phyloP scores from a whole-genome alignment of 2,329 filamentous ascomycete genomes.

The Endocalyx cinctus region DNA sequence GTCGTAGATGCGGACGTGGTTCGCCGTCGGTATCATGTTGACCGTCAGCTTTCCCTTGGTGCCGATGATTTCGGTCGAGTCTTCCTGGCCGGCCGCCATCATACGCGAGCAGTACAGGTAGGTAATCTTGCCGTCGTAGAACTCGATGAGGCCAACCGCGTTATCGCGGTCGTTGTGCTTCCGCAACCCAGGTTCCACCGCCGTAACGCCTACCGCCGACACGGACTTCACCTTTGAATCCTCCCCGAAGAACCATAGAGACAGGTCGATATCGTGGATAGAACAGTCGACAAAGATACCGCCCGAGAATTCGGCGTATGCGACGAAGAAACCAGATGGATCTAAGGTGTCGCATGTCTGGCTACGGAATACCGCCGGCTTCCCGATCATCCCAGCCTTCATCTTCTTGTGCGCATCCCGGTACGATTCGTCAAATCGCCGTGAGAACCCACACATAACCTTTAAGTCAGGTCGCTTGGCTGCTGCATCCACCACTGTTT shows the following conservation, averaged over 20 bases:
- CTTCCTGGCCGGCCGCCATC: slow-evolving; percentile 65
- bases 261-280: slow-evolving; percentile 66
- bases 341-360: slow-evolving; percentile 66
- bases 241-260: slow-evolving; percentile 59
- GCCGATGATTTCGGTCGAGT: slow-evolving; percentile 63
- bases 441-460: slow-evolving; percentile 63
- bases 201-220: slow-evolving; percentile 52
- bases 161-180: slow-evolving; percentile 59
- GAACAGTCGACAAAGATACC: slow-evolving; percentile 69
- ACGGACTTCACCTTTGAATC: slow-evolving; percentile 51
- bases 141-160: slow-evolving; percentile 61
- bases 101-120: slow-evolving; percentile 61
- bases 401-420: slow-evolving; percentile 52
- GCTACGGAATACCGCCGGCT: slow-evolving; percentile 55
- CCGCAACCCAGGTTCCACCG: slow-evolving; percentile 52
- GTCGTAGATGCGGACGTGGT: slow-evolving; percentile 53
- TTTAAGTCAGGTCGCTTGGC: slow-evolving; percentile 53
- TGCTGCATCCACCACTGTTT: slow-evolving; percentile 55
- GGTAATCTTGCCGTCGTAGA: slow-evolving; percentile 58
- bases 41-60: slow-evolving; percentile 60
- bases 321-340: slow-evolving; percentile 62
- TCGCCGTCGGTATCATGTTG: slow-evolving; percentile 52
- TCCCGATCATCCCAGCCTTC: slow-evolving; percentile 51
- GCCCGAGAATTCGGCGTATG: slow-evolving; percentile 60
- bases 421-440: slow-evolving; percentile 64